Percentiles rank a stretch among this genome's conserved stretches.
phyloP scores from a whole-genome alignment of 768 basidiomycete species.

The Naganishia onofrii region DNA sequence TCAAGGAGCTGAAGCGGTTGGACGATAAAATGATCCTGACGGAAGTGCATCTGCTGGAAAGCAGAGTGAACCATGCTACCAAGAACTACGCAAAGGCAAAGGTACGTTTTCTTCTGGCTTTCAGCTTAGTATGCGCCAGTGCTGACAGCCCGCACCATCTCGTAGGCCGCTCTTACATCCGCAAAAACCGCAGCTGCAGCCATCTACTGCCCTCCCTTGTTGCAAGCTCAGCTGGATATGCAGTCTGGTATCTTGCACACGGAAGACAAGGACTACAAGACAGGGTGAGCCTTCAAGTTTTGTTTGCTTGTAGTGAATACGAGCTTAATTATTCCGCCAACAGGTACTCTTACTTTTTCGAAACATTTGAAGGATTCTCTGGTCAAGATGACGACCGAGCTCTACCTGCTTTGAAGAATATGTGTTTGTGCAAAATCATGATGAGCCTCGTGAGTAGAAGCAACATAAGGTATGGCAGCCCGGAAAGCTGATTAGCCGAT shows the following conservation, averaged over 20 bases:
- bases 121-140: no score
- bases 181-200: constrained; percentile 90
- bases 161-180: constrained; percentile 78
- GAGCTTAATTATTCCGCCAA: not conserved
- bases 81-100: constrained; percentile 88
- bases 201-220: constrained; percentile 81
- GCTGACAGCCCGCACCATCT: not conserved
- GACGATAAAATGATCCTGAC: constrained; percentile 98
- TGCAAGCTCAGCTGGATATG: constrained; percentile 62
- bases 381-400: constrained; percentile 74
- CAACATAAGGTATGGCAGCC: no score
- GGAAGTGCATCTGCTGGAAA: constrained; percentile 92
- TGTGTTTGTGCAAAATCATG: constrained; percentile 98
- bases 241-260: constrained; percentile 83
- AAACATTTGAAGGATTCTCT: constrained; percentile 86
- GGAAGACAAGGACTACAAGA: constrained; percentile 96
- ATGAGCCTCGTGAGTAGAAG: constrained; percentile 81
- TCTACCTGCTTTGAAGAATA: constrained; percentile 87
- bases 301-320: not conserved
- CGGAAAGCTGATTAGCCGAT: not conserved
- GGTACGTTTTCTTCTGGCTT: no score
- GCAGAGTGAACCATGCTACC: constrained; percentile 81
- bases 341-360: constrained; percentile 89
- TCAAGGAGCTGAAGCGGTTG: constrained; percentile 83
- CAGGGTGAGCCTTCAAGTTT: constrained; percentile 58